A percentile compares a stretch with the other conserved stretches of the same genome.
These are phyloP conservation scores for Ophiocordyceps camponoti-rufipedis DNA, from an alignment of 2,329 filamentous ascomycete species.

Conservation along the genomic window DNA sequence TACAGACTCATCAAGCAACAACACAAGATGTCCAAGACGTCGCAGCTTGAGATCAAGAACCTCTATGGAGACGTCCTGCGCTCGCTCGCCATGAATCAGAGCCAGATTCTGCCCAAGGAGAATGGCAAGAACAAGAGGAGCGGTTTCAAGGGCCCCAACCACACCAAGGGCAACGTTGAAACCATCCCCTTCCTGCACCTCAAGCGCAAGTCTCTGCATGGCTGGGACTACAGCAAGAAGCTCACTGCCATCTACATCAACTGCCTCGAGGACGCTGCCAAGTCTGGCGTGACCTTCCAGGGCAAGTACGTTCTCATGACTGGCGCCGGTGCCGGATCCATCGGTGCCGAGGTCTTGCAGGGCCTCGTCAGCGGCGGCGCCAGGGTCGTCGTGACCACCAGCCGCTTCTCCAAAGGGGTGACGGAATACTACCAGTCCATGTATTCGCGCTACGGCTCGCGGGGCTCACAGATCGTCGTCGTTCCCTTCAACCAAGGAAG, in stretches of 20 bases:
- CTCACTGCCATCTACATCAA: conserved; percentile 86
- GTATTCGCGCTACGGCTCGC: conserved; percentile 86
- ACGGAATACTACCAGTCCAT: conserved; percentile 99
- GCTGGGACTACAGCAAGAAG: conserved; percentile 99
- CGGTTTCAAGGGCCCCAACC: conserved; percentile 30
- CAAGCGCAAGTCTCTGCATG: conserved; percentile 82
- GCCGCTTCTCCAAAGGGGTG: conserved; percentile 87
- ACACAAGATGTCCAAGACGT: conserved; percentile 91
- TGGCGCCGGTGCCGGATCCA: conserved; percentile 91
- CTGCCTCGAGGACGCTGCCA: conserved; percentile 76
- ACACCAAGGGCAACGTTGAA: conserved; percentile 78
- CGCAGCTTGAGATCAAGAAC: conserved; percentile 89
- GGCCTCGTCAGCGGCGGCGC: conserved; percentile 92
- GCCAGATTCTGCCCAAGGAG: conserved; percentile 84
- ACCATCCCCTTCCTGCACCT: conserved; percentile 95
- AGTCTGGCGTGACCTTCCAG: conserved; percentile 73
- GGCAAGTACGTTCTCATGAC: conserved; percentile 97
- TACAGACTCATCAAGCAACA: conserved; percentile 98
- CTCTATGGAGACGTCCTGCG: conserved; percentile 89
- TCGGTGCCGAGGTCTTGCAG: conserved; percentile 90
- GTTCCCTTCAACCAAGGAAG: conserved; percentile 98
- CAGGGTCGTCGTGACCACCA: conserved; percentile 92
- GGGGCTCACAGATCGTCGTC: conserved; percentile 90
- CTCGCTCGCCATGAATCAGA: conserved; percentile 93
- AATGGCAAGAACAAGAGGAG: conserved; percentile 47